Percentiles rank a stretch among this genome's conserved stretches.
Conservation (phyloP, 192 early-diverging fungal species). For the Phlyctochytrium arcticum region DNA sequence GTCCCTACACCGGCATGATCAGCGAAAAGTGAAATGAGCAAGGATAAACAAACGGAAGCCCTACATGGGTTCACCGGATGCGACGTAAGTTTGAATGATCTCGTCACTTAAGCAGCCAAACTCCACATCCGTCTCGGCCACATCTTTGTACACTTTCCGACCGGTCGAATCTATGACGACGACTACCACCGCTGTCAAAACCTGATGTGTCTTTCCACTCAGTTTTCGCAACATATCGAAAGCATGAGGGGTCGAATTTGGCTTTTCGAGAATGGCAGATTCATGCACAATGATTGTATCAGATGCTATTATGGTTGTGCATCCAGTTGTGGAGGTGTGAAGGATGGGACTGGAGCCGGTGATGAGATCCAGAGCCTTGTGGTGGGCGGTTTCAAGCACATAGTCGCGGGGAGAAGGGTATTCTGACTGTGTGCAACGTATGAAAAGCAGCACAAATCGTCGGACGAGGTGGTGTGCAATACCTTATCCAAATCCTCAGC, state of each 20-base stretch:
- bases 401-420: neutral
- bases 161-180: conserved; percentile 34
- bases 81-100: conserved; percentile 62
- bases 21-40: conserved; percentile 15
- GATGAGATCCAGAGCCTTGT: neutral
- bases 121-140: conserved; percentile 67
- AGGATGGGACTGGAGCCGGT: too few species aligned
- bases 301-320: conserved; percentile 68
- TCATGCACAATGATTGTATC: conserved; percentile 74
- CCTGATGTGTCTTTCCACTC: conserved; percentile 56
- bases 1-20: neutral
- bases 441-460: neutral
- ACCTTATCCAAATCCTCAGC: conserved; percentile 73
- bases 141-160: conserved; percentile 18
- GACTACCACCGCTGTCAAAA: conserved; percentile 68
- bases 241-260: conserved; percentile 54
- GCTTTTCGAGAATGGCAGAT: conserved; percentile 80
- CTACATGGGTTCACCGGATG: conserved; percentile 58
- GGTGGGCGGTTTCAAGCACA: neutral
- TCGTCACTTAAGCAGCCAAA: conserved; percentile 61
- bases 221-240: conserved; percentile 57
- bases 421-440: conserved; percentile 2
- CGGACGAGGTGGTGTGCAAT: conserved; percentile 26
- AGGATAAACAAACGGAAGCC: too few species aligned
- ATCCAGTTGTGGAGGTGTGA: neutral